Percentiles rank a stretch among this genome's conserved stretches.
phyloP scores from a whole-genome alignment of 192 early-diverging fungal genomes.

The Coemansia sp. region DNA sequence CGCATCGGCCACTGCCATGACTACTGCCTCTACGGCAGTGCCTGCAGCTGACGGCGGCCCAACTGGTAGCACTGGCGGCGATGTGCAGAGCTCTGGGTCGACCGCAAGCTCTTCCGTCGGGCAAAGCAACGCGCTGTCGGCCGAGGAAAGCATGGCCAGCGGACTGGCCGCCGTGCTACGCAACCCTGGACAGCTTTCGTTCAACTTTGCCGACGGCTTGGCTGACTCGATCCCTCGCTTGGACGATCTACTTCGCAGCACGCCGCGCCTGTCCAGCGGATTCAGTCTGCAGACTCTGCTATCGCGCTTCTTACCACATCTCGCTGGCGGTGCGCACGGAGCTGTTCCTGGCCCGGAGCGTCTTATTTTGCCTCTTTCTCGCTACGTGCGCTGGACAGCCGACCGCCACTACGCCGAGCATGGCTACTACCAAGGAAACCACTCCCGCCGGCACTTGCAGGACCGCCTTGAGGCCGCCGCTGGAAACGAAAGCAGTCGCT shows the following conservation, averaged over 20 bases:
- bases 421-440: slow-evolving; percentile 9
- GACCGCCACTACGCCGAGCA: slow-evolving; percentile 22
- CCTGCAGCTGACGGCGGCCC: no score
- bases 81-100: background rate
- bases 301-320: slow-evolving; percentile 45
- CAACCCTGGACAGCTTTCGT: slow-evolving; percentile 26
- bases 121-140: background rate
- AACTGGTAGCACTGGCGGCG: background rate
- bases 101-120: background rate
- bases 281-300: slow-evolving; percentile 44
- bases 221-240: slow-evolving; percentile 45
- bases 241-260: slow-evolving; percentile 33
- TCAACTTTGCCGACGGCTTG: slow-evolving; percentile 34
- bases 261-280: slow-evolving; percentile 38
- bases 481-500: slow-evolving; percentile 14
- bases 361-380: slow-evolving; percentile 41
- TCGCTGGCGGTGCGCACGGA: slow-evolving; percentile 22
- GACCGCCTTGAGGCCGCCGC: background rate
- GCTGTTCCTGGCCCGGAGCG: slow-evolving; percentile 39
- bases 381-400: slow-evolving; percentile 35
- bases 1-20: background rate
- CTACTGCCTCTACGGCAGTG: background rate
- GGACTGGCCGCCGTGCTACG: slow-evolving; percentile 13
- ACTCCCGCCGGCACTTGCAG: slow-evolving; percentile 6
- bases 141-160: slow-evolving; percentile 4